Evolutionary conservation across 345 rosid genomes (phyloP).

Genomic region (Luvunga scandens): DNA sequence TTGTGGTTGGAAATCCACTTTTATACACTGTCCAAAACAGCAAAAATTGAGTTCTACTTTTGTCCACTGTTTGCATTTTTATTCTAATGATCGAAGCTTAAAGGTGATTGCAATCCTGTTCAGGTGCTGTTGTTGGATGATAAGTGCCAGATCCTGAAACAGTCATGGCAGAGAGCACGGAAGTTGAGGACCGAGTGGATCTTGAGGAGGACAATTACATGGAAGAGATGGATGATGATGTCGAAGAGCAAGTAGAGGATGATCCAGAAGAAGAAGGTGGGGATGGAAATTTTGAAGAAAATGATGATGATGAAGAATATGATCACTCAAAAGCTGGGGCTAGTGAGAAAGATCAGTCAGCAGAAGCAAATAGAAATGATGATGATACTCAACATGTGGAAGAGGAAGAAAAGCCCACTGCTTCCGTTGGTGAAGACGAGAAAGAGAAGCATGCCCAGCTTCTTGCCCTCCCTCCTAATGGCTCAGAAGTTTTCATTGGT

Average conservation of each 20-base stretch:
- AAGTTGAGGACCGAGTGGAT: slow-evolving; percentile 93
- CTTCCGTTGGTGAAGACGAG: slow-evolving; percentile 60
- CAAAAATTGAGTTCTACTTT: neutral
- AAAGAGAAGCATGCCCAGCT: slow-evolving; percentile 71
- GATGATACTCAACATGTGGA: slow-evolving; percentile 40
- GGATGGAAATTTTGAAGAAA: slow-evolving; percentile 48
- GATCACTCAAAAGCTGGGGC: slow-evolving; percentile 47
- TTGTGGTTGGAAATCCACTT: neutral
- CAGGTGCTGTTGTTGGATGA: slow-evolving; percentile 48
- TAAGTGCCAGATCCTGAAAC: slow-evolving; percentile 39
- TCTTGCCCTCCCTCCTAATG: slow-evolving; percentile 95
- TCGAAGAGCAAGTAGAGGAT: slow-evolving; percentile 67
- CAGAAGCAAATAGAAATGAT: slow-evolving; percentile 42
- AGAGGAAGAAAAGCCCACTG: slow-evolving; percentile 52
- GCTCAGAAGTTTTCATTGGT: slow-evolving; percentile 96
- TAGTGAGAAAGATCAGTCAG: slow-evolving; percentile 46
- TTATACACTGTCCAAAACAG: neutral
- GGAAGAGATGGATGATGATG: slow-evolving; percentile 92
- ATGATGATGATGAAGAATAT: slow-evolving; percentile 47
- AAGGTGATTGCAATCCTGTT: slow-evolving; percentile 24
- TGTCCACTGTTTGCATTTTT: slow-evolving; percentile 25
- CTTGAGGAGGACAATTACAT: slow-evolving; percentile 90
- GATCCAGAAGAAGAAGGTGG: slow-evolving; percentile 59
- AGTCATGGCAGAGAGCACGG: slow-evolving; percentile 70
- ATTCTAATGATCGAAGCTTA: slow-evolving; percentile 30